A percentile compares a stretch with the other conserved stretches of the same genome.
These are phyloP conservation scores for Fusarium subglutinans DNA, from an alignment of 2,329 filamentous ascomycete genomes.

Conservation along the genomic window DNA sequence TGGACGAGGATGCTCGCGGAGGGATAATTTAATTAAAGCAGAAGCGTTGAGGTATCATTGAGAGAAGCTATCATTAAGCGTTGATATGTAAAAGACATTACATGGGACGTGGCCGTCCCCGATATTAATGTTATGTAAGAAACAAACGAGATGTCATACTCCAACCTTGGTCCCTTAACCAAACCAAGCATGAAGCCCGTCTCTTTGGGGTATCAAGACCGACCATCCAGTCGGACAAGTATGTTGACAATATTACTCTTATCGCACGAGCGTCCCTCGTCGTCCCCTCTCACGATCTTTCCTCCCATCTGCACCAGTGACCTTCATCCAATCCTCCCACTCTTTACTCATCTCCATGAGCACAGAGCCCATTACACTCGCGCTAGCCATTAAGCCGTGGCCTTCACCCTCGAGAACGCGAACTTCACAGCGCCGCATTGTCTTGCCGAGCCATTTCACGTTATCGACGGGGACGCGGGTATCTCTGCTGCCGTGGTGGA, in stretches of 20 bases:
- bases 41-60: background rate
- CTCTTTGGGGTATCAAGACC: constrained; percentile 29
- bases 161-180: background rate
- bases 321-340: constrained; percentile 87
- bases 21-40: constrained; percentile 4
- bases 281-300: constrained; percentile 48
- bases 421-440: constrained; percentile 93
- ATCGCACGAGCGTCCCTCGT: constrained; percentile 38
- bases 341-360: constrained; percentile 93
- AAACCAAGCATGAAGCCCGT: background rate
- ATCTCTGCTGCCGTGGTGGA: constrained; percentile 92
- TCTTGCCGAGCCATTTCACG: constrained; percentile 91
- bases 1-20: constrained; percentile 73
- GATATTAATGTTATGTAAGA: constrained; percentile 40
- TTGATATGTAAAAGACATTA: constrained; percentile 38
- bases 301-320: constrained; percentile 56
- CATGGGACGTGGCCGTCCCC: constrained; percentile 18
- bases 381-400: constrained; percentile 95
- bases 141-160: constrained; percentile 16
- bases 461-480: constrained; percentile 94
- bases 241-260: background rate
- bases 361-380: constrained; percentile 91
- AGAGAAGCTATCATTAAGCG: constrained; percentile 11
- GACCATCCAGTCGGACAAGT: background rate
- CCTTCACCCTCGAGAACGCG: constrained; percentile 90